Conservation (phyloP, 192 early-diverging fungal species). For the Backusella liffmaniae region DNA sequence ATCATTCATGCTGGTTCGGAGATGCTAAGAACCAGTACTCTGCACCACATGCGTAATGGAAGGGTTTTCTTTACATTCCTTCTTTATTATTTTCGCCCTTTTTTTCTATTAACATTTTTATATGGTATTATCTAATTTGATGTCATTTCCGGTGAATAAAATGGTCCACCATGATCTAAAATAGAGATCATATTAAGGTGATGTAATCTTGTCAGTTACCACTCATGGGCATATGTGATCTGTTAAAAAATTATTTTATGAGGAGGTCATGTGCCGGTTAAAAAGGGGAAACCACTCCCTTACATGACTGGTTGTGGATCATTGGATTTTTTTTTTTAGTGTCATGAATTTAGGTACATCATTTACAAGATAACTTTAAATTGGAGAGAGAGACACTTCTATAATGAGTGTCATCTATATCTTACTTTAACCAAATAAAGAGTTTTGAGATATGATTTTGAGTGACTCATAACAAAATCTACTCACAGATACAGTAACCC, state of each 20-base stretch:
- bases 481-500: conserved; percentile 60
- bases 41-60: background rate
- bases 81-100: background rate
- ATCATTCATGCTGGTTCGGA: background rate
- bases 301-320: too few species aligned
- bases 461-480: conserved; percentile 29
- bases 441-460: too few species aligned
- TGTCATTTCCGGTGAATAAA: background rate
- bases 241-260: too few species aligned
- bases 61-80: too few species aligned
- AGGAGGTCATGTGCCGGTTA: too few species aligned
- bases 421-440: too few species aligned
- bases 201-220: background rate
- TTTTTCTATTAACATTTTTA: background rate
- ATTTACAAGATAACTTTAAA: background rate
- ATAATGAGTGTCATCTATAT: background rate
- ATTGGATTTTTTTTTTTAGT: too few species aligned
- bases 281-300: too few species aligned
- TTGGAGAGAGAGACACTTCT: background rate
- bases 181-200: background rate
- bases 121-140: background rate
- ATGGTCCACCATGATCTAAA: background rate
- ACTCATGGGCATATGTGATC: too few species aligned
- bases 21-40: background rate
- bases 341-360: background rate